Base-by-base conservation (phyloP, 2,329 filamentous ascomycete species). In the Colletotrichum lindemuthianum region DNA sequence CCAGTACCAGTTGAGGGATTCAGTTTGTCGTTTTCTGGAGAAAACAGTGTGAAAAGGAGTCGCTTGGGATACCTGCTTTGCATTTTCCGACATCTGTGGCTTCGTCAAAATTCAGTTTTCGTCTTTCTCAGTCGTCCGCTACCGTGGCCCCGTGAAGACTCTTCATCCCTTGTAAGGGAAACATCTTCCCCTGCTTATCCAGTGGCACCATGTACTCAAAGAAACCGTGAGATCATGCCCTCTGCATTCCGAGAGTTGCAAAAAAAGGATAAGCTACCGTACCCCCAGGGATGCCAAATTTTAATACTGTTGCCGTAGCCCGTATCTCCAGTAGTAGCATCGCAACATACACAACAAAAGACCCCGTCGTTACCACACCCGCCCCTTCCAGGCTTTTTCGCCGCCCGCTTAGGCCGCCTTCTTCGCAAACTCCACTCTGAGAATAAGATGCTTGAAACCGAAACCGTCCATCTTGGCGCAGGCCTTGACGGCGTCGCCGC, bases 391-490 rank as follows among this genome's bases (percentile, higher is more conserved):
- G 11, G 11, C 32, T 24, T 37, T 37, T 12, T 33, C 24, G 34
- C 24, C 40, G 39, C 44, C 15, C 33, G 8, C 39, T 64, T 78
- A 81, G 61, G 75, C 74, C 13, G 87, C 84, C 82, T 90, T 90
- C 84, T 95, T 96, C 70, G 92, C 92, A 80, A 96, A 96, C 82
- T 96, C 92, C 70, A 96, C 92, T 76, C 91, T 86, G 73, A 96
- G 81, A 77, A 96, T 96, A 73, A 96, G 84, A 82, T 96, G 92
- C 79, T 92, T 91, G 84, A 93, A 95, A 81, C 92, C 92, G 72
- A 86, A 97, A 74, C 96, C 96, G 81, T 99, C 96, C 92, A 99
- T 95, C 87, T 97, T 97, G 82, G 91, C 90, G 82, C 92, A 97
- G 44, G 96, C 96, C 83, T 91, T 92, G 72, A 92, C 92, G 71